A percentile compares a stretch with the other conserved stretches of the same genome.
These are phyloP conservation scores for Filosporella fistucella DNA, from an alignment of 495 filamentous ascomycete species.

Conservation along the genomic window DNA sequence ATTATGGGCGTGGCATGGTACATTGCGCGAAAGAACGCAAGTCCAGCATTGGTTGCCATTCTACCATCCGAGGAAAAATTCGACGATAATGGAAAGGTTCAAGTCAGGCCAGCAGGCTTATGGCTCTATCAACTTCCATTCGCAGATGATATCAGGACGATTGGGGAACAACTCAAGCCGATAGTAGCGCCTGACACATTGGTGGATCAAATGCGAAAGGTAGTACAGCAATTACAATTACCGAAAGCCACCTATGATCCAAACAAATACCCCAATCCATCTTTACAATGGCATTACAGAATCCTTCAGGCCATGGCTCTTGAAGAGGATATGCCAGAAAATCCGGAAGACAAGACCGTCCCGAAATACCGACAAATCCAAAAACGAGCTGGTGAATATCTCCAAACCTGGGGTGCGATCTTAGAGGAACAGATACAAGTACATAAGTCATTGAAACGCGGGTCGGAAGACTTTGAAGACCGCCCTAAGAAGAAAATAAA, in stretches of 20 bases:
- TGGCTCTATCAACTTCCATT: constrained; percentile 89
- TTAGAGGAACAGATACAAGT: constrained; percentile 47
- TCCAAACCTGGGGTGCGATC: constrained; percentile 70
- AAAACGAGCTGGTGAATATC: constrained; percentile 76
- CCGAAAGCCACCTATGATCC: constrained; percentile 83
- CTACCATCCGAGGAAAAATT: constrained; percentile 65
- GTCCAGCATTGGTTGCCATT: constrained; percentile 75
- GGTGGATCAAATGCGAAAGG: constrained; percentile 72
- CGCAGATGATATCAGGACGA: constrained; percentile 81
- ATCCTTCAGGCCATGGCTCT: constrained; percentile 90
- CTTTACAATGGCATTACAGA: constrained; percentile 96
- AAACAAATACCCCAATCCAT: constrained; percentile 85
- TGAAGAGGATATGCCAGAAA: constrained; percentile 82
- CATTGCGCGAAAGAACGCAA: constrained; percentile 72
- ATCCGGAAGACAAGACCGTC: constrained; percentile 66
- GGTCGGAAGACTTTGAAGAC: constrained; percentile 8
- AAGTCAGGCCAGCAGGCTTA: constrained; percentile 70
- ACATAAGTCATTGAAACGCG: constrained; percentile 28
- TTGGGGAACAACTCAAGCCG: constrained; percentile 46
- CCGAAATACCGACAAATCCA: constrained; percentile 82
- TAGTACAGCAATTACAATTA: constrained; percentile 84
- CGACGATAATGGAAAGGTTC: constrained; percentile 42
- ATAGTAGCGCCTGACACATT: constrained; percentile 63
- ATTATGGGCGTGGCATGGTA: constrained; percentile 89
- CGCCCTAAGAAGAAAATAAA: constrained; percentile 16